Evolutionary conservation across 2,329 filamentous ascomycete species (phyloP).

Genomic region (Penicillium italicum): DNA sequence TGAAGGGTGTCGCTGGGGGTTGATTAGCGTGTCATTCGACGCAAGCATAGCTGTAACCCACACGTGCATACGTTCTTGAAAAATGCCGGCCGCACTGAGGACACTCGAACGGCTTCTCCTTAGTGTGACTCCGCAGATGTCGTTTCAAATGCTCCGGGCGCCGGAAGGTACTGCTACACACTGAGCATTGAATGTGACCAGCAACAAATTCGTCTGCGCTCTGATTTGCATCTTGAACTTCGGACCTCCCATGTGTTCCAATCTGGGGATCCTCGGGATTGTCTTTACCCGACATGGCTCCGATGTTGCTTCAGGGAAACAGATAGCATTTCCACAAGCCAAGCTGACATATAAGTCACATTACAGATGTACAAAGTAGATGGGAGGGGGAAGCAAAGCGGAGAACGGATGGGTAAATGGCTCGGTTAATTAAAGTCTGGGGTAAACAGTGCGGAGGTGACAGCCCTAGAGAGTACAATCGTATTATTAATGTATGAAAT

Average conservation of each 20-base stretch:
- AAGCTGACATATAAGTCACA: not conserved
- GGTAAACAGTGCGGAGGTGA: not conserved
- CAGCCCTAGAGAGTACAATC: too few species aligned
- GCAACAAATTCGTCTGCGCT: constrained; percentile 10
- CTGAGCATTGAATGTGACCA: constrained; percentile 31
- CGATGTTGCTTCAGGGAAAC: constrained; percentile 57
- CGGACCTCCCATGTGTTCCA: not conserved
- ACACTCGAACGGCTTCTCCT: constrained; percentile 41
- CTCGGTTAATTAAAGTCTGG: constrained; percentile 14
- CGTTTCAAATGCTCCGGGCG: constrained; percentile 43
- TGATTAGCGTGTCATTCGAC: not conserved
- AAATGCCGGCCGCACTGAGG: constrained; percentile 42
- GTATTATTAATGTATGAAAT: not conserved
- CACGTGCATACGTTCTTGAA: constrained; percentile 37
- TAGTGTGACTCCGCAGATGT: constrained; percentile 41
- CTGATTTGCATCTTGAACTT: not conserved
- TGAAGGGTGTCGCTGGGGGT: constrained; percentile 37
- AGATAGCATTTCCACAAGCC: not conserved
- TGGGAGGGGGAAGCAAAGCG: constrained; percentile 10
- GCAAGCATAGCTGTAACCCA: not conserved
- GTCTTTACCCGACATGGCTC: constrained; percentile 31
- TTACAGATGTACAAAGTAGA: constrained; percentile 3
- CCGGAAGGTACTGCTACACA: constrained; percentile 39
- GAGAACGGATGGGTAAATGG: constrained; percentile 9
- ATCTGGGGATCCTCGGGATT: constrained; percentile 14